A percentile compares a stretch with the other conserved stretches of the same genome.
phyloP scores from a whole-genome alignment of 768 basidiomycete genomes.

The Kwoniella shandongensis region DNA sequence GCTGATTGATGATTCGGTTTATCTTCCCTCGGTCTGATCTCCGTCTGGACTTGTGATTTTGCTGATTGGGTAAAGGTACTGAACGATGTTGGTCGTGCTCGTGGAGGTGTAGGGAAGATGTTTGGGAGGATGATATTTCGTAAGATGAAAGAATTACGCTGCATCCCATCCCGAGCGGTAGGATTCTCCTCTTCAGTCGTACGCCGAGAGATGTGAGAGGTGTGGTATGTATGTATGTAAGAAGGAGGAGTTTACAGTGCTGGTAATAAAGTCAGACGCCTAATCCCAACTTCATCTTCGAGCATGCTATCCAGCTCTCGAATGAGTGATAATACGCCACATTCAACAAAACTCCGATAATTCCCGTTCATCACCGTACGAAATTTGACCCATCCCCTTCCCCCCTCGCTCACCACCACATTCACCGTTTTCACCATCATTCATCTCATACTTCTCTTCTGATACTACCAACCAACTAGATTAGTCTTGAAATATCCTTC shows the following conservation, averaged over 20 bases:
- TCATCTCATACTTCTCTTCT: slow-evolving; percentile 12
- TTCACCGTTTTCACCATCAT: slow-evolving; percentile 3
- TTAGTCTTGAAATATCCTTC: slow-evolving; percentile 53
- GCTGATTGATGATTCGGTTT: too few relatives aligned
- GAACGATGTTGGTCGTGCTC: too few relatives aligned
- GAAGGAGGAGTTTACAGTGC: background rate
- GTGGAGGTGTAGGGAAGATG: slow-evolving; percentile 7
- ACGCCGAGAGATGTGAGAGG: background rate
- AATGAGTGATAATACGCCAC: background rate
- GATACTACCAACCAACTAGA: slow-evolving; percentile 6
- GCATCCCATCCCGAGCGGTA: slow-evolving; percentile 37
- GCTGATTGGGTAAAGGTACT: too few relatives aligned
- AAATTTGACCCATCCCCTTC: slow-evolving; percentile 16
- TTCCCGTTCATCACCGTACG: slow-evolving; percentile 6
- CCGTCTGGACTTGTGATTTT: too few relatives aligned
- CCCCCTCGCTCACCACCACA: background rate
- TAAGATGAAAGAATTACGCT: slow-evolving; percentile 22
- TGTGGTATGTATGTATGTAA: background rate
- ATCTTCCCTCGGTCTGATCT: too few relatives aligned
- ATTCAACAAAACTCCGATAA: slow-evolving; percentile 2
- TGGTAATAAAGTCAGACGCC: slow-evolving; percentile 4
- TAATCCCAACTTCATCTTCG: too few relatives aligned
- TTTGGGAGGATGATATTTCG: slow-evolving; percentile 36
- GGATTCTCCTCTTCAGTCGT: background rate
- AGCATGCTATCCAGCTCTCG: too few relatives aligned